These are phyloP conservation scores for Syzygium syzygioides DNA, from an alignment of 441 rosid genomes.

Conservation along the genomic window DNA sequence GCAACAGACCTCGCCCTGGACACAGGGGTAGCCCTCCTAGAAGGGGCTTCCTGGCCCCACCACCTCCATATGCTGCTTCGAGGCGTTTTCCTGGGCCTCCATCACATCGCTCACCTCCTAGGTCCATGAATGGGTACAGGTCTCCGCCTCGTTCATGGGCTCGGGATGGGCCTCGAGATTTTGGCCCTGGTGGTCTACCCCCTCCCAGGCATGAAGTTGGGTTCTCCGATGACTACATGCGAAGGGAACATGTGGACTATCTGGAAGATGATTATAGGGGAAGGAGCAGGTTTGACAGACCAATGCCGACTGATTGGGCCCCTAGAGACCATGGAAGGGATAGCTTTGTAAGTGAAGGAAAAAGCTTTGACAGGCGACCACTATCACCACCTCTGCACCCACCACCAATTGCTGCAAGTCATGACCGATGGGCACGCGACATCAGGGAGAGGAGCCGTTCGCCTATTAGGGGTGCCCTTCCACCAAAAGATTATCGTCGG, in stretches of 20 bases:
- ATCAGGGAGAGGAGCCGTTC: conserved; percentile 84
- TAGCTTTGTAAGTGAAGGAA: conserved; percentile 45
- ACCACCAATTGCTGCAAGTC: conserved; percentile 37
- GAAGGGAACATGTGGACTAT: conserved; percentile 46
- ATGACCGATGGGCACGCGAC: conserved; percentile 54
- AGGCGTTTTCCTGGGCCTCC: conserved; percentile 60
- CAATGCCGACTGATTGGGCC: conserved; percentile 47
- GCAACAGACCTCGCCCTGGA: conserved; percentile 60
- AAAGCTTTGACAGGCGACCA: conserved; percentile 42
- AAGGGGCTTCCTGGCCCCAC: conserved; percentile 43
- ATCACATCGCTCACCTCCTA: conserved; percentile 53
- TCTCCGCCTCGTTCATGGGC: conserved; percentile 65
- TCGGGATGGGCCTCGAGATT: conserved; percentile 55
- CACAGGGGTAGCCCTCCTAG: conserved; percentile 62
- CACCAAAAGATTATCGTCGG: conserved; percentile 44
- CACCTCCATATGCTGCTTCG: conserved; percentile 32
- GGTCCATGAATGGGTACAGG: conserved; percentile 52
- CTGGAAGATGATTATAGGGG: conserved; percentile 50
- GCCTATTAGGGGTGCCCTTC: conserved; percentile 48
- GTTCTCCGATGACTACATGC: conserved; percentile 44
- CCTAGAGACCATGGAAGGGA: conserved; percentile 54
- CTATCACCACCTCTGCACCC: conserved; percentile 35
- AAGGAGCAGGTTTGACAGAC: conserved; percentile 56
- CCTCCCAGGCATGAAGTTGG: conserved; percentile 61
- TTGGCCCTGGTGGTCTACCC: conserved; percentile 36